Percentiles rank a stretch among this genome's conserved stretches.
Evolutionary conservation across 176 grass and related monocot genomes (phyloP).

Genomic region (Juncus inflexus): DNA sequence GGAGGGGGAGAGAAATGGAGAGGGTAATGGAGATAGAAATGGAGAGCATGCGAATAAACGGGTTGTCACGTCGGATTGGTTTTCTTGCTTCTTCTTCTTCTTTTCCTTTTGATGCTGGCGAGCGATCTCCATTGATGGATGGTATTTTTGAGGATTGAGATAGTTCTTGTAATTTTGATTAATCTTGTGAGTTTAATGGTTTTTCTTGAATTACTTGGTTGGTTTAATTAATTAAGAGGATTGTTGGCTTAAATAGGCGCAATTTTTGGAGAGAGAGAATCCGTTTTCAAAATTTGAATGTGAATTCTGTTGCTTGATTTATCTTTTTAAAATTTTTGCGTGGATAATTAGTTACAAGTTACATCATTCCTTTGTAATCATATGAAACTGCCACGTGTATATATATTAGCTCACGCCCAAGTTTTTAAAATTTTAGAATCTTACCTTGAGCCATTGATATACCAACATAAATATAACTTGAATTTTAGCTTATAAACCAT

Average conservation of each 20-base stretch:
- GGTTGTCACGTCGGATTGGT: neutral
- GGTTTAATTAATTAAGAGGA: neutral
- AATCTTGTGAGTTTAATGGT: neutral
- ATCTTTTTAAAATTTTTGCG: too few species aligned
- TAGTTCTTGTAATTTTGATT: neutral
- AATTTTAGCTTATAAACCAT: too few species aligned
- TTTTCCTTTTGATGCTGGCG: neutral
- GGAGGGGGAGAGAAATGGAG: neutral
- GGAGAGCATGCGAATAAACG: neutral
- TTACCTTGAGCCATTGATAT: too few species aligned
- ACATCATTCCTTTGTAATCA: too few species aligned
- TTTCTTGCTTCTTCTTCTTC: slow-evolving; percentile 1
- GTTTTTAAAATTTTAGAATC: too few species aligned
- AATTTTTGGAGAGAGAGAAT: slow-evolving; percentile 1
- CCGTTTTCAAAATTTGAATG: too few species aligned
- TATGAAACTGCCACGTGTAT: too few species aligned
- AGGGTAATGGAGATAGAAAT: neutral
- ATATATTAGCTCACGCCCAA: too few species aligned
- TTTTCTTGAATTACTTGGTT: neutral
- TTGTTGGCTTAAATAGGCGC: neutral
- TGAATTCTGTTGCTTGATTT: too few species aligned
- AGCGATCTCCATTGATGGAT: slow-evolving; percentile 6
- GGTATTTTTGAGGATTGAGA: neutral
- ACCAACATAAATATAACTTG: too few species aligned
- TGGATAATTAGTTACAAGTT: too few species aligned